A percentile compares a stretch with the other conserved stretches of the same genome.
phyloP scores from a whole-genome alignment of 495 filamentous ascomycete genomes.

The Aspergillus ostianus region DNA sequence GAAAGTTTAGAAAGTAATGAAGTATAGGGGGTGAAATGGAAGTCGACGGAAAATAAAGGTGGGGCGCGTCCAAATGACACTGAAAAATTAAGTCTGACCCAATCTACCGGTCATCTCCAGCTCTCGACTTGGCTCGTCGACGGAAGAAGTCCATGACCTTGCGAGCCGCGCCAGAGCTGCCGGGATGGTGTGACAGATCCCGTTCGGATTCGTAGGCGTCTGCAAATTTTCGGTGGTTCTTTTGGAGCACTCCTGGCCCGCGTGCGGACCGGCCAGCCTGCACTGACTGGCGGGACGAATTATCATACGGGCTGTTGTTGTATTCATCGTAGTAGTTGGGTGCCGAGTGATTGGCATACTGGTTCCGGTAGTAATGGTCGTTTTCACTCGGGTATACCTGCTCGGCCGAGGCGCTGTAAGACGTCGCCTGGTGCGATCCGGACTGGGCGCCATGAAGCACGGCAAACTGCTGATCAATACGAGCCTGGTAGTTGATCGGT shows the following conservation, averaged over 20 bases:
- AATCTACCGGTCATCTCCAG: constrained; percentile 53
- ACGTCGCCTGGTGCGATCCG: constrained; percentile 27
- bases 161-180: constrained; percentile 79
- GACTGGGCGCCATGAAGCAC: constrained; percentile 38
- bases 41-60: background rate
- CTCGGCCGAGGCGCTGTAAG: constrained; percentile 35
- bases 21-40: background rate
- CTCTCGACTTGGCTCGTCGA: constrained; percentile 73
- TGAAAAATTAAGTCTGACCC: background rate
- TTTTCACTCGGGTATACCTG: constrained; percentile 35
- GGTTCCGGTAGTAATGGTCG: constrained; percentile 38
- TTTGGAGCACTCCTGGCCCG: constrained; percentile 64
- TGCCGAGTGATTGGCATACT: constrained; percentile 39
- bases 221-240: constrained; percentile 78
- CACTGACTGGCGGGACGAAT: constrained; percentile 40
- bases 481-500: constrained; percentile 40
- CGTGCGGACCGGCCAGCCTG: constrained; percentile 44
- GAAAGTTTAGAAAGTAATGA: background rate
- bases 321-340: constrained; percentile 49
- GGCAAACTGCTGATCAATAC: constrained; percentile 47
- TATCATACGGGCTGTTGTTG: constrained; percentile 36
- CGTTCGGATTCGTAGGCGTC: constrained; percentile 85
- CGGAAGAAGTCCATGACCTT: constrained; percentile 99
- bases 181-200: constrained; percentile 64
- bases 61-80: background rate